phyloP scores from a whole-genome alignment of 129 eudicot genomes.

The Helianthus tuberosus region DNA sequence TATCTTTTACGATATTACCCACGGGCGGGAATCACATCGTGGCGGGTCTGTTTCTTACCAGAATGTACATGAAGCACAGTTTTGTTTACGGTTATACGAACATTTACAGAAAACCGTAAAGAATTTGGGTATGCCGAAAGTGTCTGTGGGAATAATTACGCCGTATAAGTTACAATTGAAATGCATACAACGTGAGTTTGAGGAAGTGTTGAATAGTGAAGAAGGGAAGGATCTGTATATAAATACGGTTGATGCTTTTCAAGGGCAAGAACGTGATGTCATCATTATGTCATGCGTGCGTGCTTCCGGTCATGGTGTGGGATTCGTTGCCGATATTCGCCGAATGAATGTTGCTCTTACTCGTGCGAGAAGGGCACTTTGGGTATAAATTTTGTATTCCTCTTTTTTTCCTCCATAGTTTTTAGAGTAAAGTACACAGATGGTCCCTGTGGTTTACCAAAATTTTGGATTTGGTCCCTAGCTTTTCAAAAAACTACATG shows the following conservation, averaged over 20 bases:
- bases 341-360: slow-evolving; percentile 97
- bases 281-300: slow-evolving; percentile 99
- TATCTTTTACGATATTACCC: slow-evolving; percentile 71
- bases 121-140: slow-evolving; percentile 57
- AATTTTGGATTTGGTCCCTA: too few relatives aligned
- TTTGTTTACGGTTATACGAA: slow-evolving; percentile 80
- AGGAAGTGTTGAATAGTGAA: slow-evolving; percentile 70
- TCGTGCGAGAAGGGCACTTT: slow-evolving; percentile 89
- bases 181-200: slow-evolving; percentile 91
- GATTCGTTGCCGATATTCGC: slow-evolving; percentile 96
- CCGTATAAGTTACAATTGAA: slow-evolving; percentile 92
- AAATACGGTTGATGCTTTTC: slow-evolving; percentile 96
- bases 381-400: slow-evolving; percentile 47
- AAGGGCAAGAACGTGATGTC: slow-evolving; percentile 99
- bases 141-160: slow-evolving; percentile 90
- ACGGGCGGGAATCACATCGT: slow-evolving; percentile 95
- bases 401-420: not conserved
- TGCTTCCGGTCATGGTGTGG: slow-evolving; percentile 90
- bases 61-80: slow-evolving; percentile 88
- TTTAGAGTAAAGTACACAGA: too few relatives aligned
- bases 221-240: slow-evolving; percentile 88
- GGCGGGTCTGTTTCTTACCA: slow-evolving; percentile 94
- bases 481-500: too few relatives aligned
- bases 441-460: too few relatives aligned
- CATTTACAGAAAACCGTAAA: slow-evolving; percentile 67